These are phyloP conservation scores for Kurtzmaniella fragi DNA, from an alignment of 805 yeast species.

Conservation along the genomic window DNA sequence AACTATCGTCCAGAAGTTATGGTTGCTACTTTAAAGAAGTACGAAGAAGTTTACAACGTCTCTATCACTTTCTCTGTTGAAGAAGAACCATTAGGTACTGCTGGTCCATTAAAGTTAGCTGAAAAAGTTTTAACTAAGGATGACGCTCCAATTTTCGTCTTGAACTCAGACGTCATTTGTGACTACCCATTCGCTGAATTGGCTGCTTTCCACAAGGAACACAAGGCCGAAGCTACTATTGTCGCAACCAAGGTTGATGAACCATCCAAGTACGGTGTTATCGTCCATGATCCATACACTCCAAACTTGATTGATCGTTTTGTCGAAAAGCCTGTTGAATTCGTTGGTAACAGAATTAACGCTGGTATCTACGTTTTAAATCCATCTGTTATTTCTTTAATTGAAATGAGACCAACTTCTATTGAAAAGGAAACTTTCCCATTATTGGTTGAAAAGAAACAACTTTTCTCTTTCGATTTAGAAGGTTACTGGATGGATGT, in stretches of 20 bases:
- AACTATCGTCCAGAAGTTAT: slow-evolving; percentile 99
- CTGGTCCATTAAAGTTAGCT: slow-evolving; percentile 98
- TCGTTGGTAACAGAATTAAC: slow-evolving; percentile 98
- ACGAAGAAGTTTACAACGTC: slow-evolving; percentile 93
- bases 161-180: slow-evolving; percentile 97
- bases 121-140: slow-evolving; percentile 91
- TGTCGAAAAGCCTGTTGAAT: slow-evolving; percentile 98
- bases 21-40: slow-evolving; percentile 91
- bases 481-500: slow-evolving; percentile 99
- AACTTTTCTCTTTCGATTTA: slow-evolving; percentile 90
- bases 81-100: slow-evolving; percentile 99
- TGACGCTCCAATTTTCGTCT: slow-evolving; percentile 92
- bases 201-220: slow-evolving; percentile 87
- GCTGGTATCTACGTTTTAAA: slow-evolving; percentile 98
- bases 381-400: slow-evolving; percentile 95
- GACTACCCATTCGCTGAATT: slow-evolving; percentile 96
- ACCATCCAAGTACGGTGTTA: slow-evolving; percentile 99
- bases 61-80: slow-evolving; percentile 95
- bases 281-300: slow-evolving; percentile 93
- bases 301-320: slow-evolving; percentile 96
- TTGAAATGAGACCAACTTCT: slow-evolving; percentile 97
- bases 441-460: slow-evolving; percentile 78
- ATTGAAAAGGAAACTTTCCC: slow-evolving; percentile 99
- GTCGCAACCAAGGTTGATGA: slow-evolving; percentile 99
- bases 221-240: slow-evolving; percentile 97